A percentile compares a stretch with the other conserved stretches of the same genome.
phyloP scores from a whole-genome alignment of 148 eudicot genomes.

The Chenopodium berlandieri region DNA sequence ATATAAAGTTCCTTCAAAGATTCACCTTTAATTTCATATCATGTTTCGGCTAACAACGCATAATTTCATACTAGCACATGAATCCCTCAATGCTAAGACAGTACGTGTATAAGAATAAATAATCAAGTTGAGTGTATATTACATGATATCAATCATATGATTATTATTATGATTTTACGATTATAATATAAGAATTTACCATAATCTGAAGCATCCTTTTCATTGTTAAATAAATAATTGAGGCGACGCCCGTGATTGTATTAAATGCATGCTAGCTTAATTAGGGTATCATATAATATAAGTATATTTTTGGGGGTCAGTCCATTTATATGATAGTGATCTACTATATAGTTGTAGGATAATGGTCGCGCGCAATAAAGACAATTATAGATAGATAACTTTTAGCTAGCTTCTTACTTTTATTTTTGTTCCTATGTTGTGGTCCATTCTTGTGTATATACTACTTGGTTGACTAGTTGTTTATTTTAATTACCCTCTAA shows the following conservation, averaged over 20 bases:
- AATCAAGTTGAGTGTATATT: background rate
- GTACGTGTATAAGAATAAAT: background rate
- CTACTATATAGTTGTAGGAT: background rate
- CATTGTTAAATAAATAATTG: background rate
- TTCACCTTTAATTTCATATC: background rate
- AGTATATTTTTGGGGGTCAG: background rate
- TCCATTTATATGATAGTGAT: slow-evolving; percentile 3
- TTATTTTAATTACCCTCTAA: too few relatives aligned
- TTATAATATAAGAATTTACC: background rate
- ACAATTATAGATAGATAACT: background rate
- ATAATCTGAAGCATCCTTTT: background rate
- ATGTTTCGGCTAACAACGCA: background rate
- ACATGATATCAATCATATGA: slow-evolving; percentile 6
- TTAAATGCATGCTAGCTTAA: background rate
- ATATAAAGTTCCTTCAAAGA: background rate
- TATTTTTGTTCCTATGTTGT: background rate
- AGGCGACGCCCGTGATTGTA: slow-evolving; percentile 10
- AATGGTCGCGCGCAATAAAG: background rate
- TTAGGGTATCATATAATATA: background rate
- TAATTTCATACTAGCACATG: background rate
- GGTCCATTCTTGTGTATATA: too few relatives aligned
- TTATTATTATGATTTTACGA: background rate
- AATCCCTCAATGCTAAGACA: background rate
- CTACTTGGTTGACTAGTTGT: background rate
- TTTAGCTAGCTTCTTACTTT: background rate